phyloP scores from a whole-genome alignment of 1,284 basidiomycete genomes.

The Moesziomyces aphidis region DNA sequence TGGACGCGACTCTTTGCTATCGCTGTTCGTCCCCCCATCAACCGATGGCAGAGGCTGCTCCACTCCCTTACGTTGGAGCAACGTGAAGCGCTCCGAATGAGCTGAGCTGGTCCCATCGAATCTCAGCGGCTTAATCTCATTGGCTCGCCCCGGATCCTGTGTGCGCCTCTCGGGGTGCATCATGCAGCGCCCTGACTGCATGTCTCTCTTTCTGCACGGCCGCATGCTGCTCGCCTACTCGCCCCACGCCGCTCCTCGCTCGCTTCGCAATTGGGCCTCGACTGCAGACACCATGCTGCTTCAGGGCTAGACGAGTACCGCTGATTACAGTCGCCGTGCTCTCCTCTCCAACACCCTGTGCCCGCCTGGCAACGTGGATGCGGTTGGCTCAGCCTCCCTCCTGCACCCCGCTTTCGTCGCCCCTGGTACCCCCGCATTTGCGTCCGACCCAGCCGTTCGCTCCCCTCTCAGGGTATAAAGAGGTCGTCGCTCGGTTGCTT shows the following conservation, averaged over 20 bases:
- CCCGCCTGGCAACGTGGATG: neutral
- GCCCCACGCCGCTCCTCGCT: neutral
- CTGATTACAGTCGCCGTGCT: neutral
- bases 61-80: neutral
- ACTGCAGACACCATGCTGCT: neutral
- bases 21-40: neutral
- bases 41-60: neutral
- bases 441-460: neutral
- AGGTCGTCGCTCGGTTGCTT: neutral
- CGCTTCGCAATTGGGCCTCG: neutral
- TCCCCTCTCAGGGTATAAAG: neutral
- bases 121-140: neutral
- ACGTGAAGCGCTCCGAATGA: neutral
- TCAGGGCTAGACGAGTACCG: neutral
- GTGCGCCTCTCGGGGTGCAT: neutral
- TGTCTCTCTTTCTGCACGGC: neutral
- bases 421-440: neutral
- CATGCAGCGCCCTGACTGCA: neutral
- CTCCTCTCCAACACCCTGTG: too few species aligned
- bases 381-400: neutral
- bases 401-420: neutral
- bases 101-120: neutral
- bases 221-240: neutral
- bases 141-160: neutral
- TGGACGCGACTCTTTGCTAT: too few species aligned